Base-by-base conservation (phyloP, 2,329 filamentous ascomycete species). In the Pseudovirgaria hyperparasitica region DNA sequence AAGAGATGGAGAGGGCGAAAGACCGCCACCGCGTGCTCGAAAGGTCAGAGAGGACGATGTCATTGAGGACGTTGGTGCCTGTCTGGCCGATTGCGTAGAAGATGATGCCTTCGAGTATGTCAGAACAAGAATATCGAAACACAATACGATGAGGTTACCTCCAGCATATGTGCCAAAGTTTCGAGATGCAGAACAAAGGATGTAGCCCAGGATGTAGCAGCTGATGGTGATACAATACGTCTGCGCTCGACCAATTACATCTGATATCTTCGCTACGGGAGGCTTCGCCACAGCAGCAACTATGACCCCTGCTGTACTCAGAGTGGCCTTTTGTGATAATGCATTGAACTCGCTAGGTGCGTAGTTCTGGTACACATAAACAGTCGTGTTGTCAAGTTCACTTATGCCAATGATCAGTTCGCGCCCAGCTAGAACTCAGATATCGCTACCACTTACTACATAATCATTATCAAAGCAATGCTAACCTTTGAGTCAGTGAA, bases 41-140 rank as follows among this genome's bases (percentile, higher is more conserved):
- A 7, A 60, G 39, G 35, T 62, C 57, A 1, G 56, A 53, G 6
- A 61, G 48, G 24, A 62, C 40, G 21, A 59, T 50, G 14, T 56
- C 34, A 41, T 60, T 54, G 27, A 61, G 44, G 12, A 61, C 50
- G 11, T 52, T 42, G 7, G 49, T 54, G 4, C 57, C 56, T 0
- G 55, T 53, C 23, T 54, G 46, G 4, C 52, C 57, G 12, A 57
- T 34, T 6, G 44, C 41, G 26, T 52, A 50, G 22, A 59, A 40
- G 9, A 58, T 39, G 5, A 21, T 5, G 23, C 28, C n/a, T n/a
- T n/a, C n/a, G n/a, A n/a, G n/a, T n/a, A n/a, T n/a, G n/a, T n/a
- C n/a, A n/a, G n/a, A n/a, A n/a, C n/a, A n/a, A n/a, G n/a, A n/a
- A n/a, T n/a, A n/a, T n/a, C n/a, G n/a, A n/a, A n/a, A n/a, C n/a